phyloP scores from a whole-genome alignment of 1,139 yeast species.

The Zhuliangozyma parablackwelliae region DNA sequence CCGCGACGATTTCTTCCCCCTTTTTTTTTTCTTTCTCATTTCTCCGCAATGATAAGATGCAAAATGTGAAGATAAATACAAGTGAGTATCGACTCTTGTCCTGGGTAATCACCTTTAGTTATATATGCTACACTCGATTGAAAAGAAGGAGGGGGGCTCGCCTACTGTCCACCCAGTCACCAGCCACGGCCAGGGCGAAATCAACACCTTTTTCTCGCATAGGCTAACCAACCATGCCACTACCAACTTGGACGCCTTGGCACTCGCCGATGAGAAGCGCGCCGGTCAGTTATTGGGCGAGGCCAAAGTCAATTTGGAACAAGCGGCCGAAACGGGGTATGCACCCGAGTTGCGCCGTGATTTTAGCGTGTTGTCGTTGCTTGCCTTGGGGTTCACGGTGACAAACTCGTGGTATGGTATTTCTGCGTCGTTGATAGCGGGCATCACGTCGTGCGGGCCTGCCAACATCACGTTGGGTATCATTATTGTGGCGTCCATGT shows the following conservation, averaged over 20 bases:
- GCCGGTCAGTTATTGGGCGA: constrained; percentile 19
- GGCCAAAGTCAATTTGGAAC: constrained; percentile 28
- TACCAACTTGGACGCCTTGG: constrained; percentile 10
- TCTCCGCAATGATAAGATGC: not conserved
- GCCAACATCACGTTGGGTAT: constrained; percentile 64
- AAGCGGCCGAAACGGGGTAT: constrained; percentile 33
- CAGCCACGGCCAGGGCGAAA: constrained; percentile 18
- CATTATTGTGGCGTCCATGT: constrained; percentile 49
- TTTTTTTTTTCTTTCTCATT: no score
- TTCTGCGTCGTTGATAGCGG: constrained; percentile 59
- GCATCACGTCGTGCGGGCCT: constrained; percentile 65
- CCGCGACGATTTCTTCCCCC: no score
- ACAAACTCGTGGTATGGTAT: constrained; percentile 64
- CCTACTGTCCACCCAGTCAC: constrained; percentile 13
- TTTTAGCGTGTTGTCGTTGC: constrained; percentile 48
- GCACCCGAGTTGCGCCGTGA: constrained; percentile 41
- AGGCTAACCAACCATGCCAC: constrained; percentile 4
- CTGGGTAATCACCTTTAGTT: not conserved
- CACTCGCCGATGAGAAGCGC: constrained; percentile 10
- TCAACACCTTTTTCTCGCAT: constrained; percentile 15
- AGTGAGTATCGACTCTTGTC: not conserved
- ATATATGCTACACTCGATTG: constrained; percentile 4
- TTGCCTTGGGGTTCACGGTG: constrained; percentile 60
- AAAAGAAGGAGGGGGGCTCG: constrained; percentile 5
- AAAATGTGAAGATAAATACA: no score